Conservation (phyloP, 108 stramenopile species). For the Asterionellopsis glacialis region DNA sequence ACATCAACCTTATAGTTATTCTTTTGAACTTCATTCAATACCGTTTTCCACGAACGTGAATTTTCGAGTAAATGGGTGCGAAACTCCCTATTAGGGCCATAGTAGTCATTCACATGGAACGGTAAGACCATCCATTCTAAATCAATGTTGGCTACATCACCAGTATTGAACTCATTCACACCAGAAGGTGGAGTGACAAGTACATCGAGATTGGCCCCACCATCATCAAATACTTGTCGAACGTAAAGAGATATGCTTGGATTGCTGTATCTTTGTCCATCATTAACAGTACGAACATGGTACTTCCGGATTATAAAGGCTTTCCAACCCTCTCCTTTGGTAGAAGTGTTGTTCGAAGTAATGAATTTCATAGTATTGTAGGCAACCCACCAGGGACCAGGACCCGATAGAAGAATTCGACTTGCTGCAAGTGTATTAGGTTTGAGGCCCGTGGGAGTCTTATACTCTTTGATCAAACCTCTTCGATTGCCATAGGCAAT, state of each 20-base stretch:
- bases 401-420: not conserved
- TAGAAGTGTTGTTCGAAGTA: not conserved
- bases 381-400: not conserved
- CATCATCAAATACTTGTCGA: not conserved
- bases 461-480: not conserved
- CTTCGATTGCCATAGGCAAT: slow-evolving; percentile 1
- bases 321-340: not conserved
- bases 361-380: not conserved
- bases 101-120: not conserved
- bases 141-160: not conserved
- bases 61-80: not conserved
- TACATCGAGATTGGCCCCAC: not conserved
- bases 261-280: too few species aligned
- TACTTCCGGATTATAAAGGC: not conserved
- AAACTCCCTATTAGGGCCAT: not conserved
- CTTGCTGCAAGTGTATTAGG: not conserved
- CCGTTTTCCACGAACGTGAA: not conserved
- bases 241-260: too few species aligned
- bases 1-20: not conserved
- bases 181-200: not conserved
- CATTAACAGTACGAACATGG: not conserved
- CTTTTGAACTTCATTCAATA: not conserved
- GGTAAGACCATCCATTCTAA: not conserved
- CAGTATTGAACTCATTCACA: not conserved
- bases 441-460: not conserved